Conservation (phyloP, 345 rosid genomes). For the Salix viminalis region DNA sequence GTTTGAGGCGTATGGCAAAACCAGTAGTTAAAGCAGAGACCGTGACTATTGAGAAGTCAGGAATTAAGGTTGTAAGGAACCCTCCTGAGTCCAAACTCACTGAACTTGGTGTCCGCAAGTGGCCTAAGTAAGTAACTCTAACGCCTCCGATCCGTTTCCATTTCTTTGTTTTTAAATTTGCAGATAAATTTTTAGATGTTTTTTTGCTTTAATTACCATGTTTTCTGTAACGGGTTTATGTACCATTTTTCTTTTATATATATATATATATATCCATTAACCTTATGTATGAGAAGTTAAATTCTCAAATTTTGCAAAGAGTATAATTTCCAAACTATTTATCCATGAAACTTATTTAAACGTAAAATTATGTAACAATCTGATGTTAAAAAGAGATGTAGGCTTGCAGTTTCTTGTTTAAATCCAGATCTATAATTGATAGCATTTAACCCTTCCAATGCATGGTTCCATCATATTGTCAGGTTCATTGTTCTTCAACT, state of each 20-base stretch:
- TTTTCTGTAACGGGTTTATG: too few relatives aligned
- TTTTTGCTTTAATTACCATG: not conserved
- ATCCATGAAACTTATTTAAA: not conserved
- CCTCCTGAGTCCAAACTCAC: slow-evolving; percentile 77
- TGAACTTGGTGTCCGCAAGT: slow-evolving; percentile 63
- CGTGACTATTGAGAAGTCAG: slow-evolving; percentile 60
- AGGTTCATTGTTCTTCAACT: not conserved
- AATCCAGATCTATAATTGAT: not conserved
- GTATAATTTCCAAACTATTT: not conserved
- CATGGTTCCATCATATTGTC: not conserved
- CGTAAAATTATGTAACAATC: not conserved
- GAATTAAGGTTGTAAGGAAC: slow-evolving; percentile 56
- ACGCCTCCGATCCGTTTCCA: not conserved
- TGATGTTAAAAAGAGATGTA: not conserved
- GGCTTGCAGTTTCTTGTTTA: not conserved
- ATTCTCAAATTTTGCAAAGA: not conserved
- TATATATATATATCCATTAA: not conserved
- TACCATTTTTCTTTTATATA: too few relatives aligned
- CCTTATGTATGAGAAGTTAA: not conserved
- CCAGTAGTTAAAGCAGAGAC: slow-evolving; percentile 45
- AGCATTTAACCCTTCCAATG: not conserved
- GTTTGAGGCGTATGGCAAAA: slow-evolving; percentile 7
- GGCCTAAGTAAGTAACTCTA: slow-evolving; percentile 59
- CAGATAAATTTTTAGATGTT: not conserved
- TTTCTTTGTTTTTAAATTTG: not conserved